phyloP scores from a whole-genome alignment of 1,139 yeast genomes.

The Pichia sp. region DNA sequence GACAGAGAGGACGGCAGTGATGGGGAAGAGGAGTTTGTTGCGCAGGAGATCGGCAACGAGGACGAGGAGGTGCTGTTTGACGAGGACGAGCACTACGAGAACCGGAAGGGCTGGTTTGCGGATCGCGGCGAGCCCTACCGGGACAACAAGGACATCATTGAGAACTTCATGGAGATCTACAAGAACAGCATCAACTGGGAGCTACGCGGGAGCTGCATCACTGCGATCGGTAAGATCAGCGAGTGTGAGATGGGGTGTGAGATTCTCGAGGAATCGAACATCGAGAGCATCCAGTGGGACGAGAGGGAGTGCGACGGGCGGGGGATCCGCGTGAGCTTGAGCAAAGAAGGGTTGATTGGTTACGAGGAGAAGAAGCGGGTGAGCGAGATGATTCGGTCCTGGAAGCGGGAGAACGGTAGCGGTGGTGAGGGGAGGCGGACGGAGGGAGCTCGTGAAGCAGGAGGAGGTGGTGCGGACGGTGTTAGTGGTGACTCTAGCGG shows the following conservation, averaged over 20 bases:
- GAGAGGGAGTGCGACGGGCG: neutral
- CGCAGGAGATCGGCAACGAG: neutral
- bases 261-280: conserved; percentile 1
- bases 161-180: conserved; percentile 2
- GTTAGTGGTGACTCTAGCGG: neutral
- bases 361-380: neutral
- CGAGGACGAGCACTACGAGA: neutral
- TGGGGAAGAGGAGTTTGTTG: neutral
- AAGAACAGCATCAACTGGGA: conserved; percentile 7
- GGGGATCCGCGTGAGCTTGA: neutral
- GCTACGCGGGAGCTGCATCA: neutral
- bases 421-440: neutral
- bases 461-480: neutral
- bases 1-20: neutral
- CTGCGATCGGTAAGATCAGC: neutral
- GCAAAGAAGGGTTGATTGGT: neutral
- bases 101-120: neutral
- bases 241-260: conserved; percentile 3
- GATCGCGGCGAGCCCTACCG: neutral
- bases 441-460: neutral
- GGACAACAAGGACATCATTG: conserved; percentile 3
- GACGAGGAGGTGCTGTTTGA: neutral
- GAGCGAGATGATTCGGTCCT: neutral
- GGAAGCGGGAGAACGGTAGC: neutral
- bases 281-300: neutral